phyloP scores from a whole-genome alignment of 306 rosid genomes.

The Cucumis melo region DNA sequence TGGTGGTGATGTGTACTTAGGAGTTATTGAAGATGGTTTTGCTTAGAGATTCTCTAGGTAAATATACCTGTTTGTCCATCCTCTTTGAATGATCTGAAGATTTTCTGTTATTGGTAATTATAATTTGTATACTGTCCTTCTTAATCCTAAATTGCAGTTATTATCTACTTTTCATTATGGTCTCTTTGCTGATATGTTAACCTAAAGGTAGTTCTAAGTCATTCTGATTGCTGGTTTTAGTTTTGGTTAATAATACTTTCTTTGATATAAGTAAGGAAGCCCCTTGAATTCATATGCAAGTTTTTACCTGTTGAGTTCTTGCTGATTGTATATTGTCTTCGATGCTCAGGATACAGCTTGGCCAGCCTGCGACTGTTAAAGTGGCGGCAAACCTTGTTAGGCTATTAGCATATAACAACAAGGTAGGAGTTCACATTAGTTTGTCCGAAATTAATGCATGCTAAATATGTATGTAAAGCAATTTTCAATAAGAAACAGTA shows the following conservation, averaged over 20 bases:
- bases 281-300: not conserved
- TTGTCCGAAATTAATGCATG: not conserved
- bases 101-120: not conserved
- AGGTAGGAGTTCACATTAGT: constrained; percentile 34
- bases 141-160: not conserved
- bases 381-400: constrained; percentile 88
- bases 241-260: not conserved
- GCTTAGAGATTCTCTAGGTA: not conserved
- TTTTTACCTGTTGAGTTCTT: not conserved
- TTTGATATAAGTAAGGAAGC: not conserved
- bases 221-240: not conserved
- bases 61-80: not conserved
- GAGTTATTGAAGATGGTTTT: not conserved
- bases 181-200: not conserved
- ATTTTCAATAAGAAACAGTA: not conserved
- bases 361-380: constrained; percentile 93
- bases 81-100: not conserved
- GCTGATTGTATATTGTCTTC: not conserved
- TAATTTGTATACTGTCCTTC: not conserved
- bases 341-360: constrained; percentile 69
- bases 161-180: not conserved
- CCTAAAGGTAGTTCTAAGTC: not conserved
- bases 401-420: constrained; percentile 75
- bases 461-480: not conserved
- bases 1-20: not conserved